Percentiles rank a stretch among this genome's conserved stretches.
These are phyloP conservation scores for Desmodesmus armatus DNA, from an alignment of 139 green algal species.

Conservation along the genomic window DNA sequence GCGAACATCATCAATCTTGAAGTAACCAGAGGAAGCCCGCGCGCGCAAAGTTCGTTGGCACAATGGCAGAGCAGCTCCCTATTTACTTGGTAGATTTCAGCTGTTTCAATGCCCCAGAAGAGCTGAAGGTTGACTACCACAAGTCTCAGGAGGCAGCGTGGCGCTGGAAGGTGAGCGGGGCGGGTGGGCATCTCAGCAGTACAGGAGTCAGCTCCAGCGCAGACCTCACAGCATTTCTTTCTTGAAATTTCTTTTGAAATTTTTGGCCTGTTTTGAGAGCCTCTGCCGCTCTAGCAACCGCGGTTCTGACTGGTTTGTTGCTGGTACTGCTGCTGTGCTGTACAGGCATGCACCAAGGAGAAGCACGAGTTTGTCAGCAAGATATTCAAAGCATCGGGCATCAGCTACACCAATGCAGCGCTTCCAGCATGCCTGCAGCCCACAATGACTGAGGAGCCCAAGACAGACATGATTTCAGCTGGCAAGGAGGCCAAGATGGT, in stretches of 20 bases:
- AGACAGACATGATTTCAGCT: slow-evolving; percentile 33
- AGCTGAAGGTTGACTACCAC: slow-evolving; percentile 34
- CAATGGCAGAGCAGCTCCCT: too few species aligned
- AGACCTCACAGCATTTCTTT: neutral
- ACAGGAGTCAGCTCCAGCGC: too few species aligned
- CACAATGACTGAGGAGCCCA: neutral
- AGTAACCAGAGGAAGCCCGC: too few species aligned
- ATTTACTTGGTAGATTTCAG: slow-evolving; percentile 48
- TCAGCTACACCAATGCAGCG: slow-evolving; percentile 5
- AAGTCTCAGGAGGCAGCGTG: slow-evolving; percentile 11
- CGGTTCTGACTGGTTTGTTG: neutral
- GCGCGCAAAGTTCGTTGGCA: too few species aligned
- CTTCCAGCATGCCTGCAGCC: slow-evolving; percentile 37
- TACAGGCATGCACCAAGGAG: slow-evolving; percentile 20
- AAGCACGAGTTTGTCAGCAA: slow-evolving; percentile 36
- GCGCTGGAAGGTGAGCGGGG: slow-evolving; percentile 25
- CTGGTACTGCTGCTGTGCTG: neutral
- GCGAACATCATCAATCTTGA: too few species aligned
- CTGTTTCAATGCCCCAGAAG: slow-evolving; percentile 49
- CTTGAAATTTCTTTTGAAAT: neutral
- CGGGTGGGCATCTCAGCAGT: neutral
- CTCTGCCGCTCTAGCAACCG: too few species aligned
- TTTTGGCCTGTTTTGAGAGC: too few species aligned
- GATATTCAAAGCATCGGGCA: slow-evolving; percentile 33
- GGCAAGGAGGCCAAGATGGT: slow-evolving; percentile 43